phyloP scores from a whole-genome alignment of 192 early-diverging fungal species.

The Coemansia biformis region DNA sequence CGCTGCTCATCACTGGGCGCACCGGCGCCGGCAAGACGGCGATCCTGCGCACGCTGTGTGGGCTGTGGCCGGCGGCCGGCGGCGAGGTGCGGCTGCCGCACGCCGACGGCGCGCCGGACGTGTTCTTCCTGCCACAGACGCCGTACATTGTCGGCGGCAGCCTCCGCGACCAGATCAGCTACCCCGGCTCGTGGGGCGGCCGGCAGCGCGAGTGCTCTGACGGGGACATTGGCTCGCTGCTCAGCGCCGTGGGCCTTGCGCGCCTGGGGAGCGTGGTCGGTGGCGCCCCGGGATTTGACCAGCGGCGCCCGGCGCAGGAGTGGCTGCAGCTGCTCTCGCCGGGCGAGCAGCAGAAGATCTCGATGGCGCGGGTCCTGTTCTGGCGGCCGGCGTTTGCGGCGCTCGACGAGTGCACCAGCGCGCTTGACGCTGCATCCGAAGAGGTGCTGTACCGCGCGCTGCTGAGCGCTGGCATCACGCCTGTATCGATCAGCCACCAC shows the following conservation, averaged over 20 bases:
- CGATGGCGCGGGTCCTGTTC: conserved; percentile 65
- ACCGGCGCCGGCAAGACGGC: conserved; percentile 86
- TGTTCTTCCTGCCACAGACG: conserved; percentile 67
- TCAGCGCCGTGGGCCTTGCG: conserved; percentile 22
- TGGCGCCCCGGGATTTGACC: conserved; percentile 16
- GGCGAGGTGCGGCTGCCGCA: conserved; percentile 48
- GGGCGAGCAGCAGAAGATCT: conserved; percentile 69
- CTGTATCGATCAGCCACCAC: conserved; percentile 89
- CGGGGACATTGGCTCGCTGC: conserved; percentile 13
- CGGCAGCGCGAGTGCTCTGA: conserved; percentile 20
- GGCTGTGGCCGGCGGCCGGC: conserved; percentile 61
- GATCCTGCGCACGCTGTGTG: conserved; percentile 67
- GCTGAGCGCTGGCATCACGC: conserved; percentile 65
- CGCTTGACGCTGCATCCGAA: conserved; percentile 56
- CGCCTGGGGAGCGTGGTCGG: conserved; percentile 6
- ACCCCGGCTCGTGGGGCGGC: conserved; percentile 47
- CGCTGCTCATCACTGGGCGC: conserved; percentile 65
- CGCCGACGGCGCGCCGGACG: conserved; percentile 10
- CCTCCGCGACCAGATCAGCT: conserved; percentile 61
- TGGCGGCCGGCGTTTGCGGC: conserved; percentile 70
- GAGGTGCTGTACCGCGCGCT: conserved; percentile 54
- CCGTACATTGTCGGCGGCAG: conserved; percentile 61
- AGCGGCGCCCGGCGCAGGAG: conserved; percentile 19
- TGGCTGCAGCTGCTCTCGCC: conserved; percentile 71
- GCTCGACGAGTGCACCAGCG: conserved; percentile 66